Percentiles rank a stretch among this genome's conserved stretches.
phyloP scores from a whole-genome alignment of 2,329 filamentous ascomycete species.

The Colletotrichum camelliae region DNA sequence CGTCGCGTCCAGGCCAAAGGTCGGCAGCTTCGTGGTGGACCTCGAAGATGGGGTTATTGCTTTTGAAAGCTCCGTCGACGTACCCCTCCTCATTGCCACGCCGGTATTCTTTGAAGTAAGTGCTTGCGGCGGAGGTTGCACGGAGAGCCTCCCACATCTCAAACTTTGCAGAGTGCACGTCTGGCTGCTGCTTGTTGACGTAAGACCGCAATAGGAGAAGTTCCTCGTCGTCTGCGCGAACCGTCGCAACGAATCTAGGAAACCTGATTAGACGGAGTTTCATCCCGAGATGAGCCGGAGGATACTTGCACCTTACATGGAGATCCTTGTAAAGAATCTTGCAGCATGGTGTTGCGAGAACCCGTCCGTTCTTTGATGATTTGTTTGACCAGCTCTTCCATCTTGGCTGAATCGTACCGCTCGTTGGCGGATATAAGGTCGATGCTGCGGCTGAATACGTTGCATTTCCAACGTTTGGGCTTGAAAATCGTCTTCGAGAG shows the following conservation, averaged over 20 bases:
- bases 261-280: rapidly evolving
- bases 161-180: background rate
- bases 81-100: slow-evolving; percentile 28
- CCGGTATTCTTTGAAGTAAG: slow-evolving; percentile 38
- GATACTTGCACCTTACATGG: slow-evolving; percentile 7
- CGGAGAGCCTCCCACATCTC: slow-evolving; percentile 36
- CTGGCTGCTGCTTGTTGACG: background rate
- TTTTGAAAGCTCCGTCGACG: slow-evolving; percentile 38
- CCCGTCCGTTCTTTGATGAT: slow-evolving; percentile 17
- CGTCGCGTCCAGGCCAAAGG: slow-evolving; percentile 31
- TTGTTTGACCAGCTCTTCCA: slow-evolving; percentile 22
- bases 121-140: slow-evolving; percentile 37
- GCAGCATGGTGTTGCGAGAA: slow-evolving; percentile 9
- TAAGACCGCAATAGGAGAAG: slow-evolving; percentile 10
- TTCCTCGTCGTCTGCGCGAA: slow-evolving; percentile 18
- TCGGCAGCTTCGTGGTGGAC: slow-evolving; percentile 37
- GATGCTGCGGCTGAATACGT: slow-evolving; percentile 14
- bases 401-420: slow-evolving; percentile 10
- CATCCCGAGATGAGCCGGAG: rapidly evolving
- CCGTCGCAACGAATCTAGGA: slow-evolving; percentile 23
- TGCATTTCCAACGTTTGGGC: slow-evolving; percentile 21
- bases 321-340: background rate
- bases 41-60: slow-evolving; percentile 44
- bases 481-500: slow-evolving; percentile 26
- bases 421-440: slow-evolving; percentile 7